Conservation (phyloP, 164 flowering plant genomes). For the Brasenia schreberi region DNA sequence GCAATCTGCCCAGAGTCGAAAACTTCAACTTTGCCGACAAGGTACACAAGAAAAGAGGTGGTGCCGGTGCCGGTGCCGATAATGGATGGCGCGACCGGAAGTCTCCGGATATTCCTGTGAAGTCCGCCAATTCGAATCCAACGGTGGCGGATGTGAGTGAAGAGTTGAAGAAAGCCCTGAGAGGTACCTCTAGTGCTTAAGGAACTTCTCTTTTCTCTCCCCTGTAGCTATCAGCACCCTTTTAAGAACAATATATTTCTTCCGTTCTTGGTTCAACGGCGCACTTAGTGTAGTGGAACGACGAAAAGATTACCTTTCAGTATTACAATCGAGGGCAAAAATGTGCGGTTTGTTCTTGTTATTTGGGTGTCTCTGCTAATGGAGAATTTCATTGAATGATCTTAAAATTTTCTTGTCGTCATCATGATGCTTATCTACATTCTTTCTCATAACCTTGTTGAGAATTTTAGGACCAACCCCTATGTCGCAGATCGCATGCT, state of each 20-base stretch:
- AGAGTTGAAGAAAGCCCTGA: constrained; percentile 69
- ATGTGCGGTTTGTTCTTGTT: background rate
- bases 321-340: background rate
- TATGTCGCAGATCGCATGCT: too few species aligned
- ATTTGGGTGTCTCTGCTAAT: background rate
- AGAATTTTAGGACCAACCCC: too few species aligned
- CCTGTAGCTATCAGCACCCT: background rate
- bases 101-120: constrained; percentile 10
- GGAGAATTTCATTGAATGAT: background rate
- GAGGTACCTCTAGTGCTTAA: constrained; percentile 52
- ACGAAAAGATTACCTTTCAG: background rate
- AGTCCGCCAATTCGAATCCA: background rate
- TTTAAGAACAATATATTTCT: background rate
- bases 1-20: constrained; percentile 9
- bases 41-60: constrained; percentile 24
- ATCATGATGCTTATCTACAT: background rate
- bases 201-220: background rate
- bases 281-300: background rate
- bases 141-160: constrained; percentile 32
- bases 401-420: background rate
- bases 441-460: too few species aligned
- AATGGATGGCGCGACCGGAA: constrained; percentile 22
- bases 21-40: constrained; percentile 10
- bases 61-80: constrained; percentile 27
- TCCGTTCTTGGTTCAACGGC: background rate